Conservation (phyloP, 208 protist genomes). For the Leptomonas pyrrhocoris region DNA sequence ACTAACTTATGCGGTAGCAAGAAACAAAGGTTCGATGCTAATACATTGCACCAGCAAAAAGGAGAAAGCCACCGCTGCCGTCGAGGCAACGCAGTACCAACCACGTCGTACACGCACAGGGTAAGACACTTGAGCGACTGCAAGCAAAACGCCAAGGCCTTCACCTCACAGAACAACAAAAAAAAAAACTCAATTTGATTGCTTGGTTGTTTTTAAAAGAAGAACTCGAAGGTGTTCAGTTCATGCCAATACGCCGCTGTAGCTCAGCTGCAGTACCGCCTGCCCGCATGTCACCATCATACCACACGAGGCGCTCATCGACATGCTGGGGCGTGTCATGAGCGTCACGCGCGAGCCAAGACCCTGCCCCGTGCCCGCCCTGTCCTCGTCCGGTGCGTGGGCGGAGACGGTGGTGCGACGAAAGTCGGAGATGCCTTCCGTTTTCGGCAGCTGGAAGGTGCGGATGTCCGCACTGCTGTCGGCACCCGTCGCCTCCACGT, state of each 20-base stretch:
- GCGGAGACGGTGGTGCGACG: constrained; percentile 35
- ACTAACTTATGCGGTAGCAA: too few relatives aligned
- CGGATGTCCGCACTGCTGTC: constrained; percentile 31
- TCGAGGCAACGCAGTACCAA: too few relatives aligned
- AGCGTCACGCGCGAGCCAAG: constrained; percentile 61
- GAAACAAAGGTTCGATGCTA: too few relatives aligned
- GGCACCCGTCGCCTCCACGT: constrained; percentile 39
- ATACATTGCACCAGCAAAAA: too few relatives aligned
- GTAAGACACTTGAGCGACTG: too few relatives aligned
- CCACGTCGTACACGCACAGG: too few relatives aligned
- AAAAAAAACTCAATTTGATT: neutral
- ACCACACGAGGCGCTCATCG: constrained; percentile 55
- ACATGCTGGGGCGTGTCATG: constrained; percentile 58
- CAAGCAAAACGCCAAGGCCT: too few relatives aligned
- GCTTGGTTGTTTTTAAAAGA: neutral
- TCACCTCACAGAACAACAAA: neutral
- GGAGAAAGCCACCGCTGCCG: too few relatives aligned
- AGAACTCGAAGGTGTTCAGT: too few relatives aligned
- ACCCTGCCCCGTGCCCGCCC: constrained; percentile 24
- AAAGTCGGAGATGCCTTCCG: constrained; percentile 41
- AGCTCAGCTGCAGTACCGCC: constrained; percentile 76
- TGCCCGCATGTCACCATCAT: constrained; percentile 72
- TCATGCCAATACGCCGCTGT: constrained; percentile 31
- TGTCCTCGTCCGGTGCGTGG: constrained; percentile 17
- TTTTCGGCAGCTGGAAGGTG: constrained; percentile 54